These are phyloP conservation scores for Sarcodon sp. DNA, from an alignment of 768 basidiomycete species.

Conservation along the genomic window DNA sequence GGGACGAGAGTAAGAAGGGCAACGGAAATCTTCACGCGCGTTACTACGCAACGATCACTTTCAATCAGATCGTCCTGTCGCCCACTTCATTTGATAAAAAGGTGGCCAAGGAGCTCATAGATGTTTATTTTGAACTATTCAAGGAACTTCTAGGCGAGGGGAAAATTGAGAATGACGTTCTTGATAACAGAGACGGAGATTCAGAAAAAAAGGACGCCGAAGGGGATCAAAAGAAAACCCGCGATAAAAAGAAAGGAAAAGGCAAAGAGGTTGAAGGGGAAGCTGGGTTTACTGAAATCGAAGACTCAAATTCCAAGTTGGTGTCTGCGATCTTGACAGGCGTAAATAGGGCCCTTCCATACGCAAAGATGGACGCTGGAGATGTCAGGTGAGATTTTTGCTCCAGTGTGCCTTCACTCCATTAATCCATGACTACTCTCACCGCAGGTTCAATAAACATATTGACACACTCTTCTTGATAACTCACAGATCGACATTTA, in stretches of 20 bases:
- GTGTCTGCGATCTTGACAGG: conserved; percentile 88
- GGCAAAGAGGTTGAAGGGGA: conserved; percentile 37
- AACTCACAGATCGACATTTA: conserved; percentile 93
- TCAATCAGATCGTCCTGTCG: conserved; percentile 82
- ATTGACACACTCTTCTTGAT: conserved; percentile 91
- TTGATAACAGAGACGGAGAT: conserved; percentile 19
- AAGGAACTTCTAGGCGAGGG: conserved; percentile 69
- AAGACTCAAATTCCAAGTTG: conserved; percentile 70
- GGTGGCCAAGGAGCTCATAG: conserved; percentile 68
- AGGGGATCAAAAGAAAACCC: conserved; percentile 21
- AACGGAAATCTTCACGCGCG: conserved; percentile 55
- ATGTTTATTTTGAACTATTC: conserved; percentile 93
- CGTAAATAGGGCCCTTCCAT: conserved; percentile 90
- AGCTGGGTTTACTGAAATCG: conserved; percentile 60
- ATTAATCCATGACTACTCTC: not conserved
- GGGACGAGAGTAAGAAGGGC: conserved; percentile 10
- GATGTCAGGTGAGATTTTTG: conserved; percentile 24
- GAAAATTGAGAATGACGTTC: conserved; percentile 11
- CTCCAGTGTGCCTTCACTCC: not conserved
- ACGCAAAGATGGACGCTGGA: conserved; percentile 56
- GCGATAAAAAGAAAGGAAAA: conserved; percentile 13
- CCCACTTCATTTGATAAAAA: conserved; percentile 46
- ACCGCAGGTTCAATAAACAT: conserved; percentile 64
- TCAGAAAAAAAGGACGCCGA: conserved; percentile 20
- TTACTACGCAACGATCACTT: conserved; percentile 89